Conservation (phyloP, 495 filamentous ascomycete genomes). For the Penicillium soppii region DNA sequence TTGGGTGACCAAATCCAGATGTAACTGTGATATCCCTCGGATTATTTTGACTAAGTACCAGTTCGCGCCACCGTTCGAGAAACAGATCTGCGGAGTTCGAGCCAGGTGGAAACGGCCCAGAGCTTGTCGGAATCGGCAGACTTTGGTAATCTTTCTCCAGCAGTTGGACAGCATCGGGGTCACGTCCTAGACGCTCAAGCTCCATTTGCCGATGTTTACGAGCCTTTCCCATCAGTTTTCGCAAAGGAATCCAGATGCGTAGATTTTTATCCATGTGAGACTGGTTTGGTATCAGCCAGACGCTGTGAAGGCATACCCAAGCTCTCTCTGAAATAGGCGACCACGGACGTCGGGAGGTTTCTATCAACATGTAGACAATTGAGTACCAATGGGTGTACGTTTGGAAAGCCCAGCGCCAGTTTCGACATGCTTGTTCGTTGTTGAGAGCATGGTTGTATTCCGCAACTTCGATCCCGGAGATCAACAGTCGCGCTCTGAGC, state of each 20-base stretch:
- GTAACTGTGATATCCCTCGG: too few species aligned
- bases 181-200: constrained; percentile 31
- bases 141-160: constrained; percentile 33
- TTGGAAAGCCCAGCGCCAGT: constrained; percentile 61
- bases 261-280: constrained; percentile 35
- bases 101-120: constrained; percentile 24
- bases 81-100: constrained; percentile 25
- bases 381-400: constrained; percentile 64
- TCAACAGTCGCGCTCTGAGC: constrained; percentile 36
- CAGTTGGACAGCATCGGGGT: constrained; percentile 24
- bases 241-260: constrained; percentile 54
- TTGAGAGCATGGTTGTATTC: constrained; percentile 56
- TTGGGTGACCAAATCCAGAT: too few species aligned
- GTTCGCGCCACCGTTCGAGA: constrained; percentile 37
- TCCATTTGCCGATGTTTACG: constrained; percentile 43
- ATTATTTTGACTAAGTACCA: constrained; percentile 24
- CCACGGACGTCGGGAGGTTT: constrained; percentile 49
- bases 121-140: constrained; percentile 30
- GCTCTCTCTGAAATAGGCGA: constrained; percentile 52
- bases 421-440: constrained; percentile 39
- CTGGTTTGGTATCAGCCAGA: constrained; percentile 44
- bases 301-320: constrained; percentile 52
- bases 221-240: constrained; percentile 51
- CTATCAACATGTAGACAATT: constrained; percentile 53
- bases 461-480: constrained; percentile 51